Conservation (phyloP, 768 basidiomycete species). For the Cystobasidium onofrii region DNA sequence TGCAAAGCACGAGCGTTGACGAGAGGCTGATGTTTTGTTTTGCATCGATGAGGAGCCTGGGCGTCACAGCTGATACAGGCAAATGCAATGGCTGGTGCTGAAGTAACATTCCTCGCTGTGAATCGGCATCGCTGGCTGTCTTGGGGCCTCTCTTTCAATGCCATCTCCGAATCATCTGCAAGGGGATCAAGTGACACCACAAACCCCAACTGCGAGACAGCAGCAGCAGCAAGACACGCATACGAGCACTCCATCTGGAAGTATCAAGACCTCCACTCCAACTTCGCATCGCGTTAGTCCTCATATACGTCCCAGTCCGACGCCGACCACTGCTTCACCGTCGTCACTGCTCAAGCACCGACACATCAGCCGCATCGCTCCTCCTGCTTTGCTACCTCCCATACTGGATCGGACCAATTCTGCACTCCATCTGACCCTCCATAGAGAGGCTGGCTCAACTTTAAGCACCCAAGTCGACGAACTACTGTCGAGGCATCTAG, state of each 20-base stretch:
- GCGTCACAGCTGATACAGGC: too few relatives aligned
- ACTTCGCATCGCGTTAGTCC: not conserved
- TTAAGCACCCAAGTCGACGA: slow-evolving; percentile 12
- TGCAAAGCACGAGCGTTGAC: too few relatives aligned
- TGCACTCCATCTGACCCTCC: slow-evolving; percentile 3
- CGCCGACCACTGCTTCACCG: not conserved
- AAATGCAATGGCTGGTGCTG: not conserved
- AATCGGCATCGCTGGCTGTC: not conserved
- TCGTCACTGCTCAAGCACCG: not conserved
- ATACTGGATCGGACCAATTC: not conserved
- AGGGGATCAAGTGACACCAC: not conserved
- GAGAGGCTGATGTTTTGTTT: too few relatives aligned
- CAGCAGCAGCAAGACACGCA: not conserved
- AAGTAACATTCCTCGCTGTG: not conserved
- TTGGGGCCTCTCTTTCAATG: not conserved
- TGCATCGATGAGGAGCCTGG: too few relatives aligned
- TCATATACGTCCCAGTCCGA: not conserved
- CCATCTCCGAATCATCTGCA: not conserved
- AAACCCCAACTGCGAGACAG: too few relatives aligned
- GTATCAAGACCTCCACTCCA: not conserved
- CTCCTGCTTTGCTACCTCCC: not conserved
- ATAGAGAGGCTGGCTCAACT: slow-evolving; percentile 6
- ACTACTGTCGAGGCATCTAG: not conserved
- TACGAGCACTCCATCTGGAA: not conserved
- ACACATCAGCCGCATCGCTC: not conserved